Conservation (phyloP, 768 basidiomycete genomes). For the Podaxis sp. region DNA sequence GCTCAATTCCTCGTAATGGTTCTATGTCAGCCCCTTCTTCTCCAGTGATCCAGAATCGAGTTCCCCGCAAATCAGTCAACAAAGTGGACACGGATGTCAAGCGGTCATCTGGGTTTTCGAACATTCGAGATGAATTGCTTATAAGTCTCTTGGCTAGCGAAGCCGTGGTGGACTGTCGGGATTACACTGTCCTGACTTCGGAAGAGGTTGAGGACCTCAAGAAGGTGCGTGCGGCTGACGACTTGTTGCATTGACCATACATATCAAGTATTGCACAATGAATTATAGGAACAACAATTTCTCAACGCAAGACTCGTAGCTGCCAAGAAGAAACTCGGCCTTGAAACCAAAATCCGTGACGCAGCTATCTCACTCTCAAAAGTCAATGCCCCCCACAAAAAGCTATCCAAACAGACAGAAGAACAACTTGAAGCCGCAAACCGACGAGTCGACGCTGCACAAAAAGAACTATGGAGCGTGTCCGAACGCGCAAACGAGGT, state of each 20-base stretch:
- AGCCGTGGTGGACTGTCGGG: constrained; percentile 88
- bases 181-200: constrained; percentile 68
- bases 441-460: constrained; percentile 64
- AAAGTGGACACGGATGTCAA: constrained; percentile 36
- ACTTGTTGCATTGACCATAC: neutral
- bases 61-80: constrained; percentile 33
- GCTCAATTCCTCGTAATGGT: constrained; percentile 2
- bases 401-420: constrained; percentile 59
- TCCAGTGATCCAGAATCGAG: constrained; percentile 29
- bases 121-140: constrained; percentile 79
- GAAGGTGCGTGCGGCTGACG: constrained; percentile 34
- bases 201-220: constrained; percentile 51
- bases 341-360: constrained; percentile 88
- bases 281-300: constrained; percentile 66
- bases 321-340: constrained; percentile 67
- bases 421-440: constrained; percentile 77
- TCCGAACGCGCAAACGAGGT: constrained; percentile 65
- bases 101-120: constrained; percentile 42
- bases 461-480: constrained; percentile 69
- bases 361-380: constrained; percentile 74
- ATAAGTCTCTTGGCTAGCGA: constrained; percentile 90
- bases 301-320: constrained; percentile 65
- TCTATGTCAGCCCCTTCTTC: constrained; percentile 21
- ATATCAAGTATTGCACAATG: constrained; percentile 7
- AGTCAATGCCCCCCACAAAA: constrained; percentile 60